Evolutionary conservation across 495 filamentous ascomycete genomes (phyloP).

Genomic region (Achaetomiella virescens): DNA sequence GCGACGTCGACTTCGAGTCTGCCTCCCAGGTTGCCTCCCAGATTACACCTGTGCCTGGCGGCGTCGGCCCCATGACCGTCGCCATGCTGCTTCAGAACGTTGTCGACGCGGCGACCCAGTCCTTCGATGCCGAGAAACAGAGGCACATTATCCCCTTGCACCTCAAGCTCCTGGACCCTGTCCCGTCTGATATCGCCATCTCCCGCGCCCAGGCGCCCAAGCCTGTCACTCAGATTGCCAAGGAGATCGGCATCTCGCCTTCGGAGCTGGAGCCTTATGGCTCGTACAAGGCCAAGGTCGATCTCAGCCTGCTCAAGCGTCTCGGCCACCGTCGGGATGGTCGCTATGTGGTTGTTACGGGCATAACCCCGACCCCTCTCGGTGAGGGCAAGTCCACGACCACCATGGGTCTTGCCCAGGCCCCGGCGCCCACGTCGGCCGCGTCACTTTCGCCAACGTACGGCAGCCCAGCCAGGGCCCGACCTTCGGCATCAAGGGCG

Average conservation of each 20-base stretch:
- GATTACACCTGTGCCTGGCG: constrained; percentile 94
- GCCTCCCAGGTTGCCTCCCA: constrained; percentile 82
- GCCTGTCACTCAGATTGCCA: constrained; percentile 72
- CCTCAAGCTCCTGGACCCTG: constrained; percentile 64
- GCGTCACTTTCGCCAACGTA: constrained; percentile 90
- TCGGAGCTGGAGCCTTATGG: constrained; percentile 93
- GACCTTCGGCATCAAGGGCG: constrained; percentile 98
- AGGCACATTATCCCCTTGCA: constrained; percentile 72
- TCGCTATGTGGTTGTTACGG: constrained; percentile 83
- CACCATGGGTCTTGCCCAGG: constrained; percentile 92
- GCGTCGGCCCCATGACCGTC: constrained; percentile 97
- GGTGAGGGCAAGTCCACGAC: constrained; percentile 98
- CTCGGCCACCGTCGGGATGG: constrained; percentile 83
- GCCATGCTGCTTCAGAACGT: constrained; percentile 96
- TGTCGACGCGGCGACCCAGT: constrained; percentile 69
- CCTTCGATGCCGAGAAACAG: constrained; percentile 74
- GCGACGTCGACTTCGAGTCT: constrained; percentile 89
- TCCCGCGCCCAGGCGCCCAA: constrained; percentile 87
- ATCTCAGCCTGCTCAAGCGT: constrained; percentile 71
- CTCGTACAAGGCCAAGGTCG: constrained; percentile 90
- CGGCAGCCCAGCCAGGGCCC: constrained; percentile 95
- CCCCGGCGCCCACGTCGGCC: constrained; percentile 79
- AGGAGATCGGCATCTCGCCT: constrained; percentile 77
- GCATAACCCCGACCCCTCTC: constrained; percentile 95
- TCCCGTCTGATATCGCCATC: constrained; percentile 90